Conservation (phyloP, 345 rosid species). For the Geranium rotundifolium region DNA sequence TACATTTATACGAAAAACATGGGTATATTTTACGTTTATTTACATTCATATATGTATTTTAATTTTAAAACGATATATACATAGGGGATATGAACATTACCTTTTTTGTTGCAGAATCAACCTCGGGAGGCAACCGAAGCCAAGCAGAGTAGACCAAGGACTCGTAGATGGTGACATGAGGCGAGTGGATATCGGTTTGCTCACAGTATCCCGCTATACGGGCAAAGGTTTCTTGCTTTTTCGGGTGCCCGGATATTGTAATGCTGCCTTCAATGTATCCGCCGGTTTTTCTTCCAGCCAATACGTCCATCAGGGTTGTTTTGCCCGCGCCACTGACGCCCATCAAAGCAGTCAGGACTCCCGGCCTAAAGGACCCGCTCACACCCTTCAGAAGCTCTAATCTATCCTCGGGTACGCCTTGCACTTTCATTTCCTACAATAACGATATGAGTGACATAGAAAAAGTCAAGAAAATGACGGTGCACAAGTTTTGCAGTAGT, state of each 20-base stretch:
- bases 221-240: slow-evolving; percentile 64
- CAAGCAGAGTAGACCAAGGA: slow-evolving; percentile 55
- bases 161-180: slow-evolving; percentile 52
- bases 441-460: not conserved
- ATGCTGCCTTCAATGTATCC: slow-evolving; percentile 46
- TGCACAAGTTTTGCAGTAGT: not conserved
- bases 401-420: slow-evolving; percentile 36
- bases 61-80: not conserved
- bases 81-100: slow-evolving; percentile 17
- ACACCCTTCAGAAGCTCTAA: slow-evolving; percentile 54
- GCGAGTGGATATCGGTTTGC: slow-evolving; percentile 65
- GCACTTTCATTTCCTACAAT: slow-evolving; percentile 50
- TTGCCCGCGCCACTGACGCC: slow-evolving; percentile 70
- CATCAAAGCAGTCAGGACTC: slow-evolving; percentile 60
- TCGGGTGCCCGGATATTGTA: slow-evolving; percentile 49
- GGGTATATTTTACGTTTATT: too few relatives aligned
- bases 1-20: too few relatives aligned
- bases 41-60: too few relatives aligned
- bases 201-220: slow-evolving; percentile 65
- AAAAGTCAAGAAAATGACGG: too few relatives aligned
- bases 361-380: slow-evolving; percentile 57
- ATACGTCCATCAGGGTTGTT: slow-evolving; percentile 65
- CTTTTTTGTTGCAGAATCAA: slow-evolving; percentile 41
- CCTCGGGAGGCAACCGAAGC: slow-evolving; percentile 51
- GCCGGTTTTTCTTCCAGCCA: slow-evolving; percentile 70